Percentiles rank a stretch among this genome's conserved stretches.
phyloP scores from a whole-genome alignment of 306 rosid genomes.

The Gastrolobium villosum region DNA sequence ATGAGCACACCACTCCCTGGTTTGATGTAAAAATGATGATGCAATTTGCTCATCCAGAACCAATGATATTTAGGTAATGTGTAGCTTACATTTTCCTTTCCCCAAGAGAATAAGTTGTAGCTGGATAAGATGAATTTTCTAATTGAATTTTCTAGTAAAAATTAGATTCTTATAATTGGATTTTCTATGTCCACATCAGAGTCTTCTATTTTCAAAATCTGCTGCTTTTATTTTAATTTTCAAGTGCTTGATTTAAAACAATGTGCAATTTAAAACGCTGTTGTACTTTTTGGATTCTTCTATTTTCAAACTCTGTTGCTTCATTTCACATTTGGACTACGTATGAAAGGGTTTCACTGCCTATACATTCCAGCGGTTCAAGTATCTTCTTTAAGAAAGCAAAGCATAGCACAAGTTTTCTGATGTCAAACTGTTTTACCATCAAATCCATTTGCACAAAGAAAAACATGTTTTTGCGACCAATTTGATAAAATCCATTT shows the following conservation, averaged over 20 bases:
- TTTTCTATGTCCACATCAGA: neutral
- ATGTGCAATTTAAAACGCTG: too few relatives aligned
- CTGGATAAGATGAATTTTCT: neutral
- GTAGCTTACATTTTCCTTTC: neutral
- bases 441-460: constrained; percentile 3
- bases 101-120: constrained; percentile 10
- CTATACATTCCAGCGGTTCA: neutral
- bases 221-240: constrained; percentile 18
- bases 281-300: neutral
- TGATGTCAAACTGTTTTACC: constrained; percentile 2
- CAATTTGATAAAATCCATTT: constrained; percentile 1
- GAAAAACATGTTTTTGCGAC: constrained; percentile 35
- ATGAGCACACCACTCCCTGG: constrained; percentile 54
- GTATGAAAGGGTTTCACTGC: constrained; percentile 29
- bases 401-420: neutral
- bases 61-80: neutral
- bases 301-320: neutral
- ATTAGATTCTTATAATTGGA: neutral
- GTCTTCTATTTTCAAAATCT: neutral
- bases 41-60: constrained; percentile 1
- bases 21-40: constrained; percentile 19
- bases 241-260: neutral
- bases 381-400: neutral
- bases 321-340: neutral
- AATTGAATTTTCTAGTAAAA: neutral